phyloP scores from a whole-genome alignment of 495 filamentous ascomycete genomes.

The Hypoxylon cercidicola region DNA sequence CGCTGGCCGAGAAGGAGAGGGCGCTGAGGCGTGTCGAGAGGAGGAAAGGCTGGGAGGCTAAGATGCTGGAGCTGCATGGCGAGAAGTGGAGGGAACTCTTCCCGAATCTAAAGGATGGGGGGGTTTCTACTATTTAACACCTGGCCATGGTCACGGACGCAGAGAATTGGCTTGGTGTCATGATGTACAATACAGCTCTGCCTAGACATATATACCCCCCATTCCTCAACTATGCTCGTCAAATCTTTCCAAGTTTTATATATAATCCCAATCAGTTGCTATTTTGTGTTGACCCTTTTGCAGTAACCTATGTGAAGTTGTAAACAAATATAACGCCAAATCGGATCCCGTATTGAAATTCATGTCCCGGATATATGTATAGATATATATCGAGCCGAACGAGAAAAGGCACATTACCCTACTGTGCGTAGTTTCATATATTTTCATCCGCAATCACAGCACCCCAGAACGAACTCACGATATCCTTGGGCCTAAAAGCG shows the following conservation, averaged over 20 bases:
- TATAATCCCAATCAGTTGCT: too few relatives aligned
- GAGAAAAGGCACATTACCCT: neutral
- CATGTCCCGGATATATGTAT: neutral
- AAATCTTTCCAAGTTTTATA: too few relatives aligned
- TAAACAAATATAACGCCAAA: neutral
- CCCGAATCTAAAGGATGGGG: too few relatives aligned
- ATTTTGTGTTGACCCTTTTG: neutral
- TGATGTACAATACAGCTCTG: neutral
- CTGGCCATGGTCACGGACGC: too few relatives aligned
- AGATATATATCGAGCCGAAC: neutral
- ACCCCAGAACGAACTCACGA: conserved; percentile 66
- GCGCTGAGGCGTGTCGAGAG: conserved; percentile 25
- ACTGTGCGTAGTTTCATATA: neutral
- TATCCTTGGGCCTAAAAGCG: conserved; percentile 67
- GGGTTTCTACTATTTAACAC: too few relatives aligned
- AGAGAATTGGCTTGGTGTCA: conserved; percentile 15
- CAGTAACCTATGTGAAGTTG: neutral
- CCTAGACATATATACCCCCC: neutral
- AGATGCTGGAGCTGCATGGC: conserved; percentile 28
- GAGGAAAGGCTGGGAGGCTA: conserved; percentile 31
- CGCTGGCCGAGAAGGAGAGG: conserved; percentile 55
- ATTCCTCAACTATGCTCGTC: neutral
- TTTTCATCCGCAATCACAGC: conserved; percentile 35
- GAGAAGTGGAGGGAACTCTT: conserved; percentile 33
- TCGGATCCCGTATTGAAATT: neutral